Base-by-base conservation (phyloP, 352 stramenopile genomes). In the Phytophthora tubulina region DNA sequence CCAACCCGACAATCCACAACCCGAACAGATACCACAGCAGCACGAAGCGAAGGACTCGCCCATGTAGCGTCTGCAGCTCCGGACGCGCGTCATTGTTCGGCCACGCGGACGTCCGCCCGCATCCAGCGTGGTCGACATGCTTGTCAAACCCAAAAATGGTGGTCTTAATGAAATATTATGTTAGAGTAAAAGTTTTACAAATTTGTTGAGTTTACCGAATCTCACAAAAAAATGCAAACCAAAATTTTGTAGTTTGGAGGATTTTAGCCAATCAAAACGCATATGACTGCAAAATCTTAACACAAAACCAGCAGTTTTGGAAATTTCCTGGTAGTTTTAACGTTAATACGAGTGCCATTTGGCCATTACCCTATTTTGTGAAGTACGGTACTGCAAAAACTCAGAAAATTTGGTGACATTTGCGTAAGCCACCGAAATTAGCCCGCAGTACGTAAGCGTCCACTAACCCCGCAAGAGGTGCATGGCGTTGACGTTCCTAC, bases 1-100 rank as follows among this genome's bases (percentile, higher is more conserved):
- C 44, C 21, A 78, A 41, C 1, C 74, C 74, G 35, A 79, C 15
- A n/a, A 81, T 70, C 70, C 70, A 81, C 14, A 81, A 32, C 11
- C 61, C 64, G 41, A 73, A 74, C 15, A 86, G 42, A 2, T 63
- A 60, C 33, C 68, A 72, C n/a, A 80, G 45, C 35, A 80, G 35
- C 32, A 72, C 60, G 17, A 54, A 42, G 30, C 52, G 52, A 27
- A 75, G 45, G 4, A 69, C 9, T 4, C 53, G 44, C 0, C 74
- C 66, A n/a, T 44, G 15, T 7, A 79, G 21, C 15, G 70, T 72
- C 45, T 59, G 62, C 10, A 81, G 57, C 42, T 81, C 69, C 7
- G 55, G 69, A 1, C 64, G 60, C 65, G 51, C 48, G 50, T 78
- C 54, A 56, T 78, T 75, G 27, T 80, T 39, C 14, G 45, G 49